These are phyloP conservation scores for Arxiozyma heterogenica DNA, from an alignment of 1,139 yeast species.

Conservation along the genomic window DNA sequence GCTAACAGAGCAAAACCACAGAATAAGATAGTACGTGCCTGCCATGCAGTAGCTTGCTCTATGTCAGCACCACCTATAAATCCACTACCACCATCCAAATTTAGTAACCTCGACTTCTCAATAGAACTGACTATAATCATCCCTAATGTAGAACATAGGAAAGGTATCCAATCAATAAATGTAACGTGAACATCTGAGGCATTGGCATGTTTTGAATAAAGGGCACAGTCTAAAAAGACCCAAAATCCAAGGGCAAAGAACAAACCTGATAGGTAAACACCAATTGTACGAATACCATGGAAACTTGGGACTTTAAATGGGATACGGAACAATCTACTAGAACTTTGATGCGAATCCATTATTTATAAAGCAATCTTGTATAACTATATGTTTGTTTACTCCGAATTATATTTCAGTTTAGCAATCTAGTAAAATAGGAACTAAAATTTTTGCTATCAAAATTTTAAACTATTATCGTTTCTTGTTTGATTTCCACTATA, in stretches of 20 bases:
- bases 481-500: background rate
- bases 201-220: constrained; percentile 75
- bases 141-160: constrained; percentile 78
- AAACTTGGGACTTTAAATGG: constrained; percentile 57
- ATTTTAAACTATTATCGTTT: background rate
- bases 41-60: constrained; percentile 66
- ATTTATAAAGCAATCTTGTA: background rate
- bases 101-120: constrained; percentile 68
- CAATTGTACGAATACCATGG: constrained; percentile 59
- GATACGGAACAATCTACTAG: constrained; percentile 39
- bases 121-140: constrained; percentile 88
- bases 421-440: background rate
- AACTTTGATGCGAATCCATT: constrained; percentile 8
- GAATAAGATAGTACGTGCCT: constrained; percentile 81
- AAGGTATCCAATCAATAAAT: constrained; percentile 92
- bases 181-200: constrained; percentile 82
- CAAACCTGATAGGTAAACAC: constrained; percentile 36
- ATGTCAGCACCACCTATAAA: constrained; percentile 14
- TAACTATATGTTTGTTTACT: no score
- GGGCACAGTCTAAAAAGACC: constrained; percentile 80
- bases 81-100: constrained; percentile 24
- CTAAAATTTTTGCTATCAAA: background rate
- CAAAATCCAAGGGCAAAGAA: constrained; percentile 80
- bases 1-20: constrained; percentile 88
- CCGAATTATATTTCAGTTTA: no score